Evolutionary conservation across 345 rosid genomes (phyloP).

Genomic region (Salix dunnii): DNA sequence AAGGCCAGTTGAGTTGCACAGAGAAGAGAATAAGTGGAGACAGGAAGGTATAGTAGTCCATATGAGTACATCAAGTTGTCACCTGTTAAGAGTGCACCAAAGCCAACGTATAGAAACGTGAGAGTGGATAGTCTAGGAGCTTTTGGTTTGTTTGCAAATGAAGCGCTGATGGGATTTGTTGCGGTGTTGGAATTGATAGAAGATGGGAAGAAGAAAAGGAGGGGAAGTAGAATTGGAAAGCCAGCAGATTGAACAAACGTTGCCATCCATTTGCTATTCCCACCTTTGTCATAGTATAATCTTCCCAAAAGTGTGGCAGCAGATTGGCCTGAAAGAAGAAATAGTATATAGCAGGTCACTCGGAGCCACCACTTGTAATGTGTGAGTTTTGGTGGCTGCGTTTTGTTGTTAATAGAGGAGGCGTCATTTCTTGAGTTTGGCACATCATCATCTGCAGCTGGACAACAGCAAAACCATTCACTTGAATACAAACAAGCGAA

Average conservation of each 20-base stretch:
- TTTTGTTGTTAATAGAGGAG: constrained; percentile 8
- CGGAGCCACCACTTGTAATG: constrained; percentile 49
- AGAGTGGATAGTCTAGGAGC: constrained; percentile 13
- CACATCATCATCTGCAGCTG: constrained; percentile 17
- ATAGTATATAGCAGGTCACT: constrained; percentile 29
- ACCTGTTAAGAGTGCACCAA: constrained; percentile 42
- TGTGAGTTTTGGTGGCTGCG: constrained; percentile 16
- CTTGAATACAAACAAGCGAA: neutral
- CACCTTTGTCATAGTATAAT: constrained; percentile 55
- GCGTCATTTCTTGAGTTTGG: neutral
- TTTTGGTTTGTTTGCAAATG: constrained; percentile 10
- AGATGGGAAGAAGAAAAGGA: constrained; percentile 32
- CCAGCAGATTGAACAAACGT: constrained; percentile 59
- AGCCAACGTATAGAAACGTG: constrained; percentile 25
- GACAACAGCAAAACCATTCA: neutral
- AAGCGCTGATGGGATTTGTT: neutral
- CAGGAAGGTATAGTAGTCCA: constrained; percentile 52
- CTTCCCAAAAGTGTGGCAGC: constrained; percentile 48
- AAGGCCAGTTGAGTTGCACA: constrained; percentile 56
- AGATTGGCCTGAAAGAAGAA: constrained; percentile 45
- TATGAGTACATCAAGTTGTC: constrained; percentile 56
- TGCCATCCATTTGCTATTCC: constrained; percentile 65
- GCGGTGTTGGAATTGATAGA: constrained; percentile 6
- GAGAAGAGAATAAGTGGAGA: constrained; percentile 54
- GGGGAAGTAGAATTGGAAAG: constrained; percentile 47